Percentiles rank a stretch among this genome's conserved stretches.
These are phyloP conservation scores for Nakaseomyces delphensis DNA, from an alignment of 1,139 yeast species.

Conservation along the genomic window DNA sequence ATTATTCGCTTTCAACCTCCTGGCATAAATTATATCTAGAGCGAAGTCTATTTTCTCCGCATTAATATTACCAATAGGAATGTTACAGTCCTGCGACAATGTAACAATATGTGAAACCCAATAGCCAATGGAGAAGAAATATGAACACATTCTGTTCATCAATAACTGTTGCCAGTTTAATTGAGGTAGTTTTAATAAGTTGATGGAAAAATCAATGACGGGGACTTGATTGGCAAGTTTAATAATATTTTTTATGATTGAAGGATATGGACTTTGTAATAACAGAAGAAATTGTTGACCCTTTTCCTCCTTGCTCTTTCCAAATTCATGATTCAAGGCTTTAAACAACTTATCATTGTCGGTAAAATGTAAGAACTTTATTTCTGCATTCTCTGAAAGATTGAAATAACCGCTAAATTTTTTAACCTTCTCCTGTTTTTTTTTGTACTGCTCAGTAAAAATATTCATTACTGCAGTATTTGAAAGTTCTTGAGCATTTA, in stretches of 20 bases:
- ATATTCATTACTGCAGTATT: conserved; percentile 32
- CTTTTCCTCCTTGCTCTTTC: conserved; percentile 56
- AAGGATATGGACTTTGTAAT: conserved; percentile 62
- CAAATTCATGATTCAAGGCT: conserved; percentile 45
- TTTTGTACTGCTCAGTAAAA: conserved; percentile 45
- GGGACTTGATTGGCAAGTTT: conserved; percentile 53
- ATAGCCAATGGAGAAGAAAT: conserved; percentile 62
- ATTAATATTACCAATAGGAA: conserved; percentile 80
- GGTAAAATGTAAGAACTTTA: conserved; percentile 45
- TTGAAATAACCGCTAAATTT: conserved; percentile 41
- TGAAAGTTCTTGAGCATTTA: conserved; percentile 53
- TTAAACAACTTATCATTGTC: conserved; percentile 45
- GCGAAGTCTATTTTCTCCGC: conserved; percentile 68
- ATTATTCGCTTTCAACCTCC: conserved; percentile 56
- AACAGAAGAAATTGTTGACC: conserved; percentile 60
- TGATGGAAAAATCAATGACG: conserved; percentile 47
- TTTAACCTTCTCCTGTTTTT: conserved; percentile 41
- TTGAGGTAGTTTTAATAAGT: conserved; percentile 57
- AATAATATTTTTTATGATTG: conserved; percentile 38
- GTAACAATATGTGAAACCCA: conserved; percentile 64
- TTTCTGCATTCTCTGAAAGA: conserved; percentile 43
- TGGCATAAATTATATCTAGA: conserved; percentile 80
- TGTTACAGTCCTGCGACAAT: conserved; percentile 61
- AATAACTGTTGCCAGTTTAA: conserved; percentile 79
- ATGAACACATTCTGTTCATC: conserved; percentile 59